Conservation (phyloP, 2,329 filamentous ascomycete genomes). For the Fusarium euwallaceae region DNA sequence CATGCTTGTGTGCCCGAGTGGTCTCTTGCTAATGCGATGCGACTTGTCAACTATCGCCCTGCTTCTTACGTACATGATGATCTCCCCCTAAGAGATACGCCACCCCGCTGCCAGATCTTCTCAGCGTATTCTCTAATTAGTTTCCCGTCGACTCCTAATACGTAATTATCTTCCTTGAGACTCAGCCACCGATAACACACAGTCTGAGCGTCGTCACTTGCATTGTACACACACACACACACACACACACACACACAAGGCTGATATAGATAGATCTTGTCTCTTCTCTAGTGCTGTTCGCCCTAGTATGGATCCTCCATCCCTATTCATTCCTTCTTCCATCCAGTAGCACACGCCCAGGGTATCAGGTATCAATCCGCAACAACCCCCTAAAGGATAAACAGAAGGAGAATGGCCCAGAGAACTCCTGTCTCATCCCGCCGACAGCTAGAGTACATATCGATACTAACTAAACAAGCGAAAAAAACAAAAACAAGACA, state of each 20-base stretch:
- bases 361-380: slow-evolving; percentile 33
- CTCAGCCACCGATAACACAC: background rate
- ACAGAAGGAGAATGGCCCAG: slow-evolving; percentile 25
- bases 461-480: slow-evolving; percentile 12
- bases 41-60: slow-evolving; percentile 15
- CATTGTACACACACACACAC: background rate
- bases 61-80: slow-evolving; percentile 12
- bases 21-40: slow-evolving; percentile 9
- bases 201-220: background rate
- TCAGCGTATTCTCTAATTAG: background rate
- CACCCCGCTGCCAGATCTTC: background rate
- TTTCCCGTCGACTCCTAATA: background rate
- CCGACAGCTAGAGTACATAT: slow-evolving; percentile 18
- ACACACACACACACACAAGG: background rate
- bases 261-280: background rate
- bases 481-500: slow-evolving; percentile 17
- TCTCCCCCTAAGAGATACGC: slow-evolving; percentile 6
- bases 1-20: slow-evolving; percentile 11
- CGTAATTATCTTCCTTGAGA: background rate
- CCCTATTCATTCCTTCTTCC: background rate
- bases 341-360: slow-evolving; percentile 22
- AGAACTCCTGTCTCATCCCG: slow-evolving; percentile 25
- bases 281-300: slow-evolving; percentile 20
- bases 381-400: slow-evolving; percentile 17
- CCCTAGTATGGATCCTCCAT: slow-evolving; percentile 17